Percentiles rank a stretch among this genome's conserved stretches.
Conservation (phyloP, 2,329 filamentous ascomycete genomes). For the Beauveria sp. region DNA sequence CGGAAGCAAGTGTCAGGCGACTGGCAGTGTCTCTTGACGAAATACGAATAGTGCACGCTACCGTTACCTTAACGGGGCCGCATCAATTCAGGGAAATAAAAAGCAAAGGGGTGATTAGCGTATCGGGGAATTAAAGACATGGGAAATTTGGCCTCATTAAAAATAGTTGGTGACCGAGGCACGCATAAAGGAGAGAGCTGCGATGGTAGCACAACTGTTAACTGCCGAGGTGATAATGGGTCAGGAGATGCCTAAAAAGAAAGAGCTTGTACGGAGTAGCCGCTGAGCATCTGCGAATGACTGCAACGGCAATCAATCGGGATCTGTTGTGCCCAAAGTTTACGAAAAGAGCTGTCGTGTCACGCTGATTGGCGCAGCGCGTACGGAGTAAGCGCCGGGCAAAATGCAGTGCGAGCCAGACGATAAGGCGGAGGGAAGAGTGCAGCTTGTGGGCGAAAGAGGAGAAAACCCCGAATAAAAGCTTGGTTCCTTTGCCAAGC, state of each 20-base stretch:
- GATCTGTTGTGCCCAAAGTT: background rate
- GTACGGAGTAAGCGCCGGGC: background rate
- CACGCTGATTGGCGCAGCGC: conserved; percentile 3
- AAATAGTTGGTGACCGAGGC: background rate
- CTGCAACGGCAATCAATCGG: background rate
- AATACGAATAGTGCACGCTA: background rate
- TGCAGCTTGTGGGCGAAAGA: too few relatives aligned
- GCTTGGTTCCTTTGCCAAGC: background rate
- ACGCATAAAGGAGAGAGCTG: background rate
- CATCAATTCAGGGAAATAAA: background rate
- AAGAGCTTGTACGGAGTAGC: background rate
- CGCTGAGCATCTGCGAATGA: background rate
- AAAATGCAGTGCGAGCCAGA: background rate
- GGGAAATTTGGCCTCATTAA: conserved; percentile 3
- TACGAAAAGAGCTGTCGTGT: background rate
- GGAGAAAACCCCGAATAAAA: too few relatives aligned
- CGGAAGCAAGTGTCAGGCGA: background rate
- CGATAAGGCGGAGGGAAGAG: too few relatives aligned
- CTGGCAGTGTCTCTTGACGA: background rate
- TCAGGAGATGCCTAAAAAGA: background rate
- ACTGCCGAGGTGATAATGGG: background rate
- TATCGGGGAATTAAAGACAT: conserved; percentile 5
- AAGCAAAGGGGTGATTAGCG: background rate
- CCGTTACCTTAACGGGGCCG: background rate
- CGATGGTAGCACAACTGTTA: background rate